These are phyloP conservation scores for Blastobotrys americana DNA, from an alignment of 805 yeast species.

Conservation along the genomic window DNA sequence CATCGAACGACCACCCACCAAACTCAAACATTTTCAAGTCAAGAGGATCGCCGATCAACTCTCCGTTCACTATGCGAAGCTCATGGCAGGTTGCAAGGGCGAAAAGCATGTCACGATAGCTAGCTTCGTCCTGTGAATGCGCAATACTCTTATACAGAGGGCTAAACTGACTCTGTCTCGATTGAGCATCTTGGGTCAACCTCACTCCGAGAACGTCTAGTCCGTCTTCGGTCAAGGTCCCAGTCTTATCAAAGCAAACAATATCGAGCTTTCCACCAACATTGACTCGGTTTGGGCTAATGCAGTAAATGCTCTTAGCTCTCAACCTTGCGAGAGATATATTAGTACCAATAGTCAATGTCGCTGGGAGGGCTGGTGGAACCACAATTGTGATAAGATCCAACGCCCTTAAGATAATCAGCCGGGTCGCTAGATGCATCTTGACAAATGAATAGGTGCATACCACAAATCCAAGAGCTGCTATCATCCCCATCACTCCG, in stretches of 20 bases:
- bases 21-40: slow-evolving; percentile 92
- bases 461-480: slow-evolving; percentile 72
- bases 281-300: slow-evolving; percentile 89
- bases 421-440: slow-evolving; percentile 58
- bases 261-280: slow-evolving; percentile 93
- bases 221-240: slow-evolving; percentile 96
- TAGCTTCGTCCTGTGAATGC: slow-evolving; percentile 12
- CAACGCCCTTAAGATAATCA: slow-evolving; percentile 80
- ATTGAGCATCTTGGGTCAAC: slow-evolving; percentile 23
- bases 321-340: slow-evolving; percentile 79
- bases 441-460: slow-evolving; percentile 77
- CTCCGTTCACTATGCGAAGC: slow-evolving; percentile 67
- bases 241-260: slow-evolving; percentile 93
- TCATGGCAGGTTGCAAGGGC: slow-evolving; percentile 83
- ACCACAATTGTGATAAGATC: slow-evolving; percentile 95
- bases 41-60: slow-evolving; percentile 85
- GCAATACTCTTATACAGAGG: slow-evolving; percentile 16
- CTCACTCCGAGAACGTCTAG: slow-evolving; percentile 74
- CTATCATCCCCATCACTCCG: slow-evolving; percentile 87
- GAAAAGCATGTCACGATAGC: slow-evolving; percentile 27
- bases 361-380: slow-evolving; percentile 98
- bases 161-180: slow-evolving; percentile 4
- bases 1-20: slow-evolving; percentile 68
- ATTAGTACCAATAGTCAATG: slow-evolving; percentile 91
- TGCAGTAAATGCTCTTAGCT: slow-evolving; percentile 67